Evolutionary conservation across 2,329 filamentous ascomycete species (phyloP).

Genomic region (Dothideomycetes sp.): DNA sequence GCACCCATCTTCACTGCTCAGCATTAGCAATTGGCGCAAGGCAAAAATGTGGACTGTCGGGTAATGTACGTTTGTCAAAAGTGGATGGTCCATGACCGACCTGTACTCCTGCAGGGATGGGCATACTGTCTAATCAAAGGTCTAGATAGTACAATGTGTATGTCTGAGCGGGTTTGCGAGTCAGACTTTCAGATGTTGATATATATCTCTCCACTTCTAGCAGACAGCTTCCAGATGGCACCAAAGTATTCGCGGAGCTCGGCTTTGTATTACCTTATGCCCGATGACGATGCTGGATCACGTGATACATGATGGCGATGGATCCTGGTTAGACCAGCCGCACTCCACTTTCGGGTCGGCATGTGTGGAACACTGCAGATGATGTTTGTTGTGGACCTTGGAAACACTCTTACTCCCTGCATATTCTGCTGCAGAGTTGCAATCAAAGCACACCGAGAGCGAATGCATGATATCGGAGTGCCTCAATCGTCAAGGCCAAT

Average conservation of each 20-base stretch:
- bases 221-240: not conserved
- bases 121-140: slow-evolving; percentile 34
- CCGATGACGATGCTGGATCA: not conserved
- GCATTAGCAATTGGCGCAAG: slow-evolving; percentile 18
- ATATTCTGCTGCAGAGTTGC: not conserved
- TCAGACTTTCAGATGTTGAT: too few relatives aligned
- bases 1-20: slow-evolving; percentile 86
- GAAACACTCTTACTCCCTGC: not conserved
- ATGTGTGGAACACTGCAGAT: not conserved
- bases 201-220: too few relatives aligned
- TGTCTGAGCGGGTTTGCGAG: too few relatives aligned
- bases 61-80: slow-evolving; percentile 55
- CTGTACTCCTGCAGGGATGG: slow-evolving; percentile 40
- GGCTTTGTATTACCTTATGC: not conserved
- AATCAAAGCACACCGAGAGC: not conserved
- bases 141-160: too few relatives aligned
- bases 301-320: too few relatives aligned
- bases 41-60: slow-evolving; percentile 10
- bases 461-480: too few relatives aligned
- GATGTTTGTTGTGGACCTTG: not conserved
- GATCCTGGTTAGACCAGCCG: too few relatives aligned
- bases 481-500: too few relatives aligned
- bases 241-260: not conserved
- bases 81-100: slow-evolving; percentile 50
- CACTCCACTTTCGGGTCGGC: not conserved